Conservation (phyloP, 1,284 basidiomycete genomes). For the Ceratobasidium sp. region DNA sequence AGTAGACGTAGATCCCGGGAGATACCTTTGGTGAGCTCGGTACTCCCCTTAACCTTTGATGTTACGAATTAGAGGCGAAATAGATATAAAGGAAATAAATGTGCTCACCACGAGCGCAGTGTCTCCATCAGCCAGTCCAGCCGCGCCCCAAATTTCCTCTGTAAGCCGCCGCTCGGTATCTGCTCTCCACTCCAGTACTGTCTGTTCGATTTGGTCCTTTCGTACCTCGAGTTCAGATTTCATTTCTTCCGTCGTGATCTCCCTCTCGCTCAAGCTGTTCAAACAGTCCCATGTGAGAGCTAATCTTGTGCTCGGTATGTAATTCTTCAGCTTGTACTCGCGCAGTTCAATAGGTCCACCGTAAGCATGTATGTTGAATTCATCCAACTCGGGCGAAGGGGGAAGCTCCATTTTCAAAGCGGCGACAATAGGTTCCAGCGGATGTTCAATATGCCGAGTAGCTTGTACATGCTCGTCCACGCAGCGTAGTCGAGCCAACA, state of each 20-base stretch:
- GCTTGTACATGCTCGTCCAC: not conserved
- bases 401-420: not conserved
- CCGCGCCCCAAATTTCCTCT: not conserved
- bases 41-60: conserved; percentile 5
- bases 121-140: not conserved
- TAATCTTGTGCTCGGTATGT: not conserved
- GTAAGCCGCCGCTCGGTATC: not conserved
- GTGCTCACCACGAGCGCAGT: not conserved
- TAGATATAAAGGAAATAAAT: not conserved
- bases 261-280: not conserved
- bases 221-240: conserved; percentile 7
- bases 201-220: not conserved
- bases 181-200: conserved; percentile 19
- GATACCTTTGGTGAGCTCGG: not conserved
- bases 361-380: not conserved
- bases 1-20: conserved; percentile 3
- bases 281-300: conserved; percentile 18
- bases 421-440: not conserved
- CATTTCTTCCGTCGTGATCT: not conserved
- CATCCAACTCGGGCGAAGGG: not conserved
- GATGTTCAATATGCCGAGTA: not conserved
- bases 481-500: not conserved
- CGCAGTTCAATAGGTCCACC: not conserved
- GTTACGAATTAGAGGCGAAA: not conserved
- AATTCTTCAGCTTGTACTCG: not conserved